Percentiles rank a stretch among this genome's conserved stretches.
Evolutionary conservation across 805 yeast species (phyloP).

Genomic region (Nakazawaea wyomingensis): DNA sequence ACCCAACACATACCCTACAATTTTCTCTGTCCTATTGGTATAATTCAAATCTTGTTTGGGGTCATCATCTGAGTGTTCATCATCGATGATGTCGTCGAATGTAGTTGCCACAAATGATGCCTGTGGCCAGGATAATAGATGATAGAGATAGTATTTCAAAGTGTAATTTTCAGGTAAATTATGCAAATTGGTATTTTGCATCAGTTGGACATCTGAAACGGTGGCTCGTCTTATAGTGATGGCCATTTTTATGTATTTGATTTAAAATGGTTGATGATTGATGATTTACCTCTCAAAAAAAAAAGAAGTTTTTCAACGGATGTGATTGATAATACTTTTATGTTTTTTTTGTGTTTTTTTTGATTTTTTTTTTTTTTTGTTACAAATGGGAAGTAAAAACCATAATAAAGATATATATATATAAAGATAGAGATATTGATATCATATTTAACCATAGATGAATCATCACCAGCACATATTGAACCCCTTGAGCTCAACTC

Average conservation of each 20-base stretch:
- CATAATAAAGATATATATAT: too few relatives aligned
- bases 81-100: slow-evolving; percentile 40
- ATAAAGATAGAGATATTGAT: too few relatives aligned
- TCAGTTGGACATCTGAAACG: slow-evolving; percentile 80
- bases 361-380: background rate
- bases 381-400: too few relatives aligned
- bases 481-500: slow-evolving; percentile 1
- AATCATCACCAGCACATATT: slow-evolving; percentile 1
- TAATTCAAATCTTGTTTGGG: slow-evolving; percentile 39
- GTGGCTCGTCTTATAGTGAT: slow-evolving; percentile 87
- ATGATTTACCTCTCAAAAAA: too few relatives aligned
- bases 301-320: too few relatives aligned
- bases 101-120: slow-evolving; percentile 94
- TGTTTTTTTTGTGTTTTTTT: background rate
- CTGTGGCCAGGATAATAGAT: slow-evolving; percentile 94
- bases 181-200: slow-evolving; percentile 91
- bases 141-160: slow-evolving; percentile 89
- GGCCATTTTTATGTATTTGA: too few relatives aligned
- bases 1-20: slow-evolving; percentile 94
- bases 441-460: background rate
- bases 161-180: slow-evolving; percentile 94
- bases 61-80: slow-evolving; percentile 19
- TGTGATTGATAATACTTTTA: background rate
- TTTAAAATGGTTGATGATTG: too few relatives aligned
- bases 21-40: slow-evolving; percentile 60